Evolutionary conservation across 345 rosid species (phyloP).

Genomic region (Aethionema arabicum): DNA sequence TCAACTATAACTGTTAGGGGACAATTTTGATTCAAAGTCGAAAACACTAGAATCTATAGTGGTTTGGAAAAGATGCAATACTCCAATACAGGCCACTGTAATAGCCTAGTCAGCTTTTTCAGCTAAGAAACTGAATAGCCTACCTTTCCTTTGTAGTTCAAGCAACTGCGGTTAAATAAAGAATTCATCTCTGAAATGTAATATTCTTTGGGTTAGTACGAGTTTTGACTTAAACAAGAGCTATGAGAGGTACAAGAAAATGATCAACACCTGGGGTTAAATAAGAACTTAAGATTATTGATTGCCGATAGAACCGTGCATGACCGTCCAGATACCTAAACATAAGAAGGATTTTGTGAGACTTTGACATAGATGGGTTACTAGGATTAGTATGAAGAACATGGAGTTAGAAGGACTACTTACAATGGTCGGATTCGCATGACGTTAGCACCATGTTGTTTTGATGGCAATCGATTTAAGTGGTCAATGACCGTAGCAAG

Average conservation of each 20-base stretch:
- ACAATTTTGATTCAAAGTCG: slow-evolving; percentile 1
- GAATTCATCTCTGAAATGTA: slow-evolving; percentile 70
- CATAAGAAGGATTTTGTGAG: slow-evolving; percentile 7
- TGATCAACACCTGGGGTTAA: slow-evolving; percentile 64
- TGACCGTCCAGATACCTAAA: slow-evolving; percentile 83
- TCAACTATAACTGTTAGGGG: slow-evolving; percentile 3
- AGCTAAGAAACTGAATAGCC: slow-evolving; percentile 21
- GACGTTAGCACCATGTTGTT: slow-evolving; percentile 81
- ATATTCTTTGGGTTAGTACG: slow-evolving; percentile 21
- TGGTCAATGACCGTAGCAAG: slow-evolving; percentile 59
- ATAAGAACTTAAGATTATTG: slow-evolving; percentile 72
- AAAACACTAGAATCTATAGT: slow-evolving; percentile 6
- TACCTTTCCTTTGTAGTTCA: slow-evolving; percentile 86
- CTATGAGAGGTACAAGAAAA: slow-evolving; percentile 3
- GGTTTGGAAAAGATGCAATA: slow-evolving; percentile 7
- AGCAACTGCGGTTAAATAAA: slow-evolving; percentile 62
- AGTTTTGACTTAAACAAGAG: slow-evolving; percentile 19
- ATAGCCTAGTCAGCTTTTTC: slow-evolving; percentile 18
- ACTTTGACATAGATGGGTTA: slow-evolving; percentile 5
- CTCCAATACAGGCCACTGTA: not conserved
- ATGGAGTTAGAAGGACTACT: slow-evolving; percentile 18
- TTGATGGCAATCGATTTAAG: slow-evolving; percentile 65
- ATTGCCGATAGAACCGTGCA: slow-evolving; percentile 75
- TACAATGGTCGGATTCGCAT: slow-evolving; percentile 90
- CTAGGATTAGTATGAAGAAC: slow-evolving; percentile 7